A percentile compares a stretch with the other conserved stretches of the same genome.
These are phyloP conservation scores for Cucurbita moschata DNA, from an alignment of 306 rosid genomes.

Conservation along the genomic window DNA sequence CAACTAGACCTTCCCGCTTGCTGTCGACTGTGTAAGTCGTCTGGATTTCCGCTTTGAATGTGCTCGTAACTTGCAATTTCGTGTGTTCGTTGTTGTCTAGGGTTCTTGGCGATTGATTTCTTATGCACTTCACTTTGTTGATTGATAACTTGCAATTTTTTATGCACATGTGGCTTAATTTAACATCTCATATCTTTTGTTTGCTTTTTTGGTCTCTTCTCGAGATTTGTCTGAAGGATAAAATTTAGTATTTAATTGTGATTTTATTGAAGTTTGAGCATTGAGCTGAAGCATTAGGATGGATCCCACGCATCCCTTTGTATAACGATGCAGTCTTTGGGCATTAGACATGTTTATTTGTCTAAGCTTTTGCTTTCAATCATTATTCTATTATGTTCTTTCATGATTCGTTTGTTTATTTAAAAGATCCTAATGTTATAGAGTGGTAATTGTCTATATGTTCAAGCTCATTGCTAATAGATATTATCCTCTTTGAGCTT, in stretches of 20 bases:
- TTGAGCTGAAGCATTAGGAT: background rate
- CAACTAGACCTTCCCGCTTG: conserved; percentile 46
- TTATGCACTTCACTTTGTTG: background rate
- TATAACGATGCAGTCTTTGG: background rate
- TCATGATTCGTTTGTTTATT: background rate
- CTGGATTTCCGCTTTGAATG: background rate
- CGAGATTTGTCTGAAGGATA: background rate
- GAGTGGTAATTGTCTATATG: no score
- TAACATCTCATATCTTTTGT: background rate
- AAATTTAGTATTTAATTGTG: background rate
- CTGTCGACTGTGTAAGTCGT: conserved; percentile 60
- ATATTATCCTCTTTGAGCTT: no score
- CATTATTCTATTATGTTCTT: background rate
- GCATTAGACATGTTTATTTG: background rate
- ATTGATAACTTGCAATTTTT: no score
- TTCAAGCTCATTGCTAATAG: no score
- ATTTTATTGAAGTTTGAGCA: background rate
- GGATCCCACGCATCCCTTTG: background rate
- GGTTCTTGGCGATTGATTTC: background rate
- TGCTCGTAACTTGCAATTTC: background rate
- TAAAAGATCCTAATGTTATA: background rate
- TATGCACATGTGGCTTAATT: background rate
- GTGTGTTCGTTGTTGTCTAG: background rate
- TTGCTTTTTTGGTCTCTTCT: background rate
- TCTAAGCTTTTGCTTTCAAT: background rate